A percentile compares a stretch with the other conserved stretches of the same genome.
phyloP scores from a whole-genome alignment of 2,329 filamentous ascomycete genomes.

The Aspergillus udagawae region DNA sequence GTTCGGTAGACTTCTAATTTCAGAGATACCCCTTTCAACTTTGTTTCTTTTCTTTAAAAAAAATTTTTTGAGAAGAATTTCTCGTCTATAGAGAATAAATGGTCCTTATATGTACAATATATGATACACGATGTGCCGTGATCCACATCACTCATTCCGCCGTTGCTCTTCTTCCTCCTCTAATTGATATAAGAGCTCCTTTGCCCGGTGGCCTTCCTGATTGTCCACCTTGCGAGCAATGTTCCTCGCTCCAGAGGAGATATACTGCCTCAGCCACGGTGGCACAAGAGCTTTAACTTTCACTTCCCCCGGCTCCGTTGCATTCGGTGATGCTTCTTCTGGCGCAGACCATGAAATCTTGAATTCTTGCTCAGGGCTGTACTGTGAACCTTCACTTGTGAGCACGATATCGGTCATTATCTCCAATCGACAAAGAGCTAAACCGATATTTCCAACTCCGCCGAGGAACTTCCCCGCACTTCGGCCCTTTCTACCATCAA shows the following conservation, averaged over 20 bases:
- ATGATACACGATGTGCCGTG: conserved; percentile 2
- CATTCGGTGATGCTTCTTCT: conserved; percentile 37
- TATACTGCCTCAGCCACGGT: conserved; percentile 60
- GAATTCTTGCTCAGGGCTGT: conserved; percentile 60
- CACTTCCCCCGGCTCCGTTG: conserved; percentile 39
- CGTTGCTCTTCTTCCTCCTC: conserved; percentile 31
- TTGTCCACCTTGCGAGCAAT: conserved; percentile 19
- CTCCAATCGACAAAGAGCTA: conserved; percentile 82
- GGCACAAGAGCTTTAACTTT: conserved; percentile 79
- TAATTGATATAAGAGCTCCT: conserved; percentile 34
- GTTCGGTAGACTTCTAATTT: conserved; percentile 2
- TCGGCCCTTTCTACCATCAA: conserved; percentile 53
- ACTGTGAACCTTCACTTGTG: conserved; percentile 62
- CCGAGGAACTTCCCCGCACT: conserved; percentile 76
- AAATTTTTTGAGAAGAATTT: neutral
- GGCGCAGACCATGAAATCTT: conserved; percentile 50
- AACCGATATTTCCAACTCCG: conserved; percentile 77
- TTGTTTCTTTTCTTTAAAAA: neutral
- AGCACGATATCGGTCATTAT: conserved; percentile 80
- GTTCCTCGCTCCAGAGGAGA: conserved; percentile 36
- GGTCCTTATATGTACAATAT: conserved; percentile 19
- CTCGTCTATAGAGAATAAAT: conserved; percentile 17
- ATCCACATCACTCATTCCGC: conserved; percentile 18
- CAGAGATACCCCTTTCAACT: conserved; percentile 22
- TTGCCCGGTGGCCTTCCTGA: conserved; percentile 30